Evolutionary conservation across 106 monocot genomes (phyloP), one percentile per base, ranked within the genome.

Genomic region (Vanilla planifolia): DNA sequence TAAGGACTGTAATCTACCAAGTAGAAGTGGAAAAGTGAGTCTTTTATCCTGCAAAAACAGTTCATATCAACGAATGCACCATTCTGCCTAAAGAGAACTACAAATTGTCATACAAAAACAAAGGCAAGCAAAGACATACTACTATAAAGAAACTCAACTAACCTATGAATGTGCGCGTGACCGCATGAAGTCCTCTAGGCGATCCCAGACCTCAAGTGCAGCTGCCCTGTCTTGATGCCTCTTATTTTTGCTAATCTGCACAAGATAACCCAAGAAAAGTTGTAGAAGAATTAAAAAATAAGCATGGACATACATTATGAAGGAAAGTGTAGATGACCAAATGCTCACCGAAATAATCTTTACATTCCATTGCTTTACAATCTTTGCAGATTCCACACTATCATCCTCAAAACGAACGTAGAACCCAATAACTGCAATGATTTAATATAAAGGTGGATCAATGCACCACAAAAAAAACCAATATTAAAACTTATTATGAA

Each of bases 171-270:
- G 83, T 33, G 95, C 78, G 10, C 87, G 76, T 26, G 88, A 88
- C 41, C 88, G 68, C 84, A 92, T 67, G 64, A 99, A 92, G 43
- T 71, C 88, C 65, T 99, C 98, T 20, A 99, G 77, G 40, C 92
- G 73, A 26, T 92, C 84, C 98, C 98, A 99, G 19, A 99, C 92
- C 73, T 99, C 92, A 28, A 99, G 77, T 14, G 92, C 98, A 6
- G 98, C 98, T 59, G 98, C 85, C 68, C 98, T 77, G 50, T 99
- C 98, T 71, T 99, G 98, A 55, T 99, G 98, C 69, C 98, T 82
- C 61, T 92, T 99, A 51, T 88, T 88, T 64, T 99, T 99, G 85
- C 98, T 99, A 53, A 99, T 92, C 98, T 99, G 59, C 48, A 48
- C 6, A 6, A 41, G 36, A 50, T 17, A 13, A 51, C 10, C n/a